Evolutionary conservation across 768 basidiomycete species (phyloP).

Genomic region (Macrolepiota albuminosa): DNA sequence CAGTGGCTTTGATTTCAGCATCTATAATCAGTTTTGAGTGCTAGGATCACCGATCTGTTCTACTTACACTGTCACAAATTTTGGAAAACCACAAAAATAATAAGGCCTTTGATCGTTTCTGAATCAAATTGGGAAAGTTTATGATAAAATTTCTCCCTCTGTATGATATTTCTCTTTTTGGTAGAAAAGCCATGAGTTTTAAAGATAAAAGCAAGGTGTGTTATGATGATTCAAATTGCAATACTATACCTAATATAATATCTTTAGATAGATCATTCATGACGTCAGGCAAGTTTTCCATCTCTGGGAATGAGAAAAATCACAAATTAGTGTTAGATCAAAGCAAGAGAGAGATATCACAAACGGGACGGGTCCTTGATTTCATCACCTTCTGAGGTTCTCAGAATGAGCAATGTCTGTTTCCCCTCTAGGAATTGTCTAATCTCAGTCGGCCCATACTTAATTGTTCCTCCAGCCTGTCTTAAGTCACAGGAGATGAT

Average conservation of each 20-base stretch:
- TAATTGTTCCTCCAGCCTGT: not conserved
- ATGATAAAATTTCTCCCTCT: not conserved
- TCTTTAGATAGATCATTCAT: slow-evolving; percentile 55
- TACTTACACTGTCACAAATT: not conserved
- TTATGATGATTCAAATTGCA: no score
- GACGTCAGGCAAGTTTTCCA: slow-evolving; percentile 63
- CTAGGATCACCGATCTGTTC: not conserved
- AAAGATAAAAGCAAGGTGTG: no score
- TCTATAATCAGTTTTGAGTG: not conserved
- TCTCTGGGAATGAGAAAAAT: slow-evolving; percentile 33
- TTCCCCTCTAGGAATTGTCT: no score
- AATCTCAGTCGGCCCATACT: no score
- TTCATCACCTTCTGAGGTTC: slow-evolving; percentile 82
- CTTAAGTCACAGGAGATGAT: no score
- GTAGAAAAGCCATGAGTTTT: not conserved
- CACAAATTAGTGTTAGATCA: not conserved
- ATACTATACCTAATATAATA: no score
- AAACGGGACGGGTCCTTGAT: slow-evolving; percentile 74
- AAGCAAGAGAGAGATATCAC: slow-evolving; percentile 10
- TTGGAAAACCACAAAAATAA: not conserved
- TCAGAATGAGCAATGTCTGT: no score
- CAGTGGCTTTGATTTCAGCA: not conserved
- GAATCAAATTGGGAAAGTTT: not conserved
- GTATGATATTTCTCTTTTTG: not conserved
- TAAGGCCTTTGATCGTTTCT: not conserved